Evolutionary conservation across 805 yeast genomes (phyloP), one percentile per base, ranked within the genome.

Genomic region (Cyberlindnera euphorbiae): DNA sequence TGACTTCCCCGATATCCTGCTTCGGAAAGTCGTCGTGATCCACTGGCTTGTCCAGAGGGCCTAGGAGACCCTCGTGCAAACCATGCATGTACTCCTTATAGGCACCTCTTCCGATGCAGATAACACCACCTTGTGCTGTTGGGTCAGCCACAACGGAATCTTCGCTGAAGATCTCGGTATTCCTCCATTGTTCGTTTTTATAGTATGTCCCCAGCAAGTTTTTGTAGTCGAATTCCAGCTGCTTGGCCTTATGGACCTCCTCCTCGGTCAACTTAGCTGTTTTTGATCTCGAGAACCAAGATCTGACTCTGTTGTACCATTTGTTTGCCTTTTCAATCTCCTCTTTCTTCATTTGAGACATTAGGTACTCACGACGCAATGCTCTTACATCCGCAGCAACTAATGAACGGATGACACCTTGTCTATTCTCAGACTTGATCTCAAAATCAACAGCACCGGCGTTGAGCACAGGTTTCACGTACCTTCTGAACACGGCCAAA

Each of bases 91-190:
- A 93, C 66, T 93, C 99, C 58, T 90, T 90, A 58, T 75, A 93
- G 0, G 97, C 90, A 39, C 98, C 98, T 57, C 99, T 73, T 5
- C 99, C 99, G 17, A 93, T 64, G 56, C 96, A 85, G 15, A 93
- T 72, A 10, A 88, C 81, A 29, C 97, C 98, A 17, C 97, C 97
- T 8, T 79, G 73, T 19, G 67, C 36, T 11, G 56, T 55, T 3
- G 75, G 71, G 22, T 67, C 66, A 3, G 46, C 33, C 4, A 62
- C 67, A 22, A 66, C 58, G 2, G 77, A 66, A 52, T 78, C 80
- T 35, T 77, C 73, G 35, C 60, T 55, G 0, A 58, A 51, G 2
- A 62, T 52, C 5, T 46, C 35, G 1, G 59, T 50, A n/a, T 47
- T 41, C 26, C 57, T 53, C 42, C 42, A 36, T 1, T 19, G 10